A percentile compares a stretch with the other conserved stretches of the same genome.
Conservation (phyloP, 441 rosid species). For the Syzygium syzygioides region DNA sequence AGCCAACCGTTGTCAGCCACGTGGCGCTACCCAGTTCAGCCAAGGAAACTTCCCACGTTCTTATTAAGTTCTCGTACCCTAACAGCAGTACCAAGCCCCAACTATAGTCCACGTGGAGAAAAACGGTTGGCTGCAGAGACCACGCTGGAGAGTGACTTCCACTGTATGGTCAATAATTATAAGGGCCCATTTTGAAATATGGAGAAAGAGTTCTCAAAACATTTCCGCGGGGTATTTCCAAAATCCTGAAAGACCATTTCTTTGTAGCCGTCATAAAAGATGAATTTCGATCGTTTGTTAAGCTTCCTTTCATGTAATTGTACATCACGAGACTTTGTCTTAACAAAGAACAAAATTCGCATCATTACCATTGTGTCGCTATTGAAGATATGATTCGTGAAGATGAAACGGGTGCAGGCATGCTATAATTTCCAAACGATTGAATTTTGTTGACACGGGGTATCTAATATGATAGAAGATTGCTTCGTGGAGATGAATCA, state of each 20-base stretch:
- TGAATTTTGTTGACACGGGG: no score
- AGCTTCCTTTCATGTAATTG: not conserved
- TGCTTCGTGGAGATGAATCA: no score
- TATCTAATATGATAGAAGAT: no score
- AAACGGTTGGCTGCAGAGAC: not conserved
- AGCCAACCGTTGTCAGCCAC: not conserved
- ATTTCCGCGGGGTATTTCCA: not conserved
- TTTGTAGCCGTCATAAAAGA: not conserved
- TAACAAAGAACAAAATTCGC: not conserved
- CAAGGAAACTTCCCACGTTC: not conserved
- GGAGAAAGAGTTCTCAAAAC: not conserved
- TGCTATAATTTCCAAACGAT: not conserved
- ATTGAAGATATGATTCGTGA: not conserved
- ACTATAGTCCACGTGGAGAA: not conserved
- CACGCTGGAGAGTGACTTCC: not conserved
- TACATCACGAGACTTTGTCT: not conserved
- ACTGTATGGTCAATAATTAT: not conserved
- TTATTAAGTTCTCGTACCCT: not conserved
- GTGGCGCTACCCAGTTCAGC: not conserved
- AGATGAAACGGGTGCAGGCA: not conserved
- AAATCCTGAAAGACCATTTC: not conserved
- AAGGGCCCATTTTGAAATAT: not conserved
- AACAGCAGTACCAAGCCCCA: not conserved
- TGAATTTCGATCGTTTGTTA: not conserved
- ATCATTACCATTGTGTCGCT: not conserved